Percentiles rank a stretch among this genome's conserved stretches.
Evolutionary conservation across 192 early-diverging fungal species (phyloP).

Genomic region (Spizellomyces punctatus): DNA sequence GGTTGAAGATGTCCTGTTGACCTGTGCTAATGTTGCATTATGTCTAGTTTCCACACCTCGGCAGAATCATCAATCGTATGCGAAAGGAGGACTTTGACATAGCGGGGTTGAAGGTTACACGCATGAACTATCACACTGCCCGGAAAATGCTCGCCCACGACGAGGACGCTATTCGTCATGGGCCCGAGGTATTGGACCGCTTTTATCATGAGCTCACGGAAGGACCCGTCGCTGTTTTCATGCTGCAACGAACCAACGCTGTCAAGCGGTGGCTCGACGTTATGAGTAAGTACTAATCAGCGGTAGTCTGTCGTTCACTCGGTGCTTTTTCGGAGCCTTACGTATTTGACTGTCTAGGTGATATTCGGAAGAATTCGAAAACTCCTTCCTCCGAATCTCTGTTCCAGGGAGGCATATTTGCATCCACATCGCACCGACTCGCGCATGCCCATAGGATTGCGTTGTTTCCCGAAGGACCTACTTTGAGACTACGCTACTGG

Average conservation of each 20-base stretch:
- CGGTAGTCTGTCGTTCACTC: background rate
- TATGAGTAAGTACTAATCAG: slow-evolving; percentile 1
- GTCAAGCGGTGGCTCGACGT: slow-evolving; percentile 10
- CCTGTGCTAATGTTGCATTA: no score
- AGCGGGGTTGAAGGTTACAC: slow-evolving; percentile 5
- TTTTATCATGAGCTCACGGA: slow-evolving; percentile 13
- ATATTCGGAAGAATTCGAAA: no score
- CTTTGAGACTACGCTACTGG: slow-evolving; percentile 2
- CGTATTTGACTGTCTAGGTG: no score
- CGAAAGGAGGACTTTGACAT: slow-evolving; percentile 10
- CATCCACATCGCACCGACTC: background rate
- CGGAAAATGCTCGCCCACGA: slow-evolving; percentile 10
- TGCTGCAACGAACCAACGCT: slow-evolving; percentile 16
- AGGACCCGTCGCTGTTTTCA: slow-evolving; percentile 11
- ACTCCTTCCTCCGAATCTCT: background rate
- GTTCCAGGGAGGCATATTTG: slow-evolving; percentile 10
- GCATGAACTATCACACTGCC: background rate
- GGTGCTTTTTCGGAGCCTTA: background rate
- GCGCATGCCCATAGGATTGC: slow-evolving; percentile 2
- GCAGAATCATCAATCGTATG: slow-evolving; percentile 6
- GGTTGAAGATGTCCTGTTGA: no score
- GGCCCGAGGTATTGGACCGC: background rate
- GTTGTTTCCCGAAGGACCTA: slow-evolving; percentile 20
- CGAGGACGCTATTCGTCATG: background rate
- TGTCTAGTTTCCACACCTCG: slow-evolving; percentile 13